Base-by-base conservation (phyloP, 495 filamentous ascomycete genomes). In the Chlorociboria aeruginascens region DNA sequence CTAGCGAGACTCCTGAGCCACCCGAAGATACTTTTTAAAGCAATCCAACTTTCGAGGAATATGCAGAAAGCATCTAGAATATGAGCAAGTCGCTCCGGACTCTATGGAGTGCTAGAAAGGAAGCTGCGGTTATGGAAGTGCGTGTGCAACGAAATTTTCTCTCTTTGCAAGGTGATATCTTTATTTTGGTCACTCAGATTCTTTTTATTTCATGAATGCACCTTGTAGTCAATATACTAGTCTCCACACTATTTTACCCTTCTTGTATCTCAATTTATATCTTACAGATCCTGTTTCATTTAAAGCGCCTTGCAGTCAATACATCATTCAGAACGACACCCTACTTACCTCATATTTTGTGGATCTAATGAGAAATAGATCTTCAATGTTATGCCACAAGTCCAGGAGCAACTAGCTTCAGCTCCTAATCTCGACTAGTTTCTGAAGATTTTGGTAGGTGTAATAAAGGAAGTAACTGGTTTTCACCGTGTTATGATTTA, bases 401-500 rank as follows among this genome's bases (percentile, higher is more conserved):
- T 85, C 42, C 82, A 89, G 59, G 84, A 87, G 52, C 83, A 85
- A 59, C 68, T 92, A 14, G 73, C 83, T 16, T 77, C 74, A 8
- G 81, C 86, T 7, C 70, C 78, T 29, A 79, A 72, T 48, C 65
- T 92, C 7, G 80, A 83, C 9, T 62, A 44, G 12, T 85, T 89
- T 47, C 63, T 89, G 7, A 85, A 85, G 54, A 72, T 87, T 33
- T 55, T 87, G 32, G 79, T 88, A 0, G 83, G 85, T n/a, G 79
- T 80, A 25, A 68, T 92, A 16, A 88, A 93, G 58, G 89, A 95
- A 51, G 62, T 97, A 29, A 94, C 87, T 0, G 89, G 89, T 0
- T 97, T 96, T 54, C 88, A 95, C 55, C 84, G 89, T 2, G 84
- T 95, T 8, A 84, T 95, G 82, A 74, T 97, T 12, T 95, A 95